Base-by-base conservation (phyloP, 345 rosid species). In the Aegle marmelos region DNA sequence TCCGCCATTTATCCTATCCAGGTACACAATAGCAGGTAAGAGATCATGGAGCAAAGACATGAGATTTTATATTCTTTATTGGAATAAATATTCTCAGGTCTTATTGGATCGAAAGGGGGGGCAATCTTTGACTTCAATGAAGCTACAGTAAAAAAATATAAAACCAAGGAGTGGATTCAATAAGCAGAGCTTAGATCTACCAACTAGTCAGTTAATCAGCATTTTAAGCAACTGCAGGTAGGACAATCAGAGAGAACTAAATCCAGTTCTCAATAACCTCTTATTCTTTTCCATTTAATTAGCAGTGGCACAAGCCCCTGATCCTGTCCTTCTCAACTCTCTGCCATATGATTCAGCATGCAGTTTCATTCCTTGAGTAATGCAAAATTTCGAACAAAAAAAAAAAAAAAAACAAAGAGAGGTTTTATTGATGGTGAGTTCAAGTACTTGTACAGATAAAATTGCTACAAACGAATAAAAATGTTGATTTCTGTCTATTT, bases 1-100 rank as follows among this genome's bases (percentile, higher is more conserved):
- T 92, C 80, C 98, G 85, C 99, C 98, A 96, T 78, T 96, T 96
- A 78, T 96, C 99, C 99, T 96, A 58, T 7, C 5, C 30, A 76
- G 76, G 36, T 65, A 77, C 14, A 22, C 50, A 65, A 64, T 7
- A 64, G 50, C 33, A 48, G 10, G 3, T 31, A 64, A 7, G 41
- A 62, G 14, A 76, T 67, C 22, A 59, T 17, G 41, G 62, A 53
- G 72, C 17, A n/a, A 13, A 50, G 22, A 64, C 19, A 31, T 63
- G 68, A 63, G 2, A 62, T 5, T 6, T 24, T 5, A 11, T 17
- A 68, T 6, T 50, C 28, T 21, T 21, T 27, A 13, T 25, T 54
- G 37, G 17, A 28, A 66, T 27, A 54, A 19, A 59, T 65, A 17
- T 21, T 67, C 22, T 39, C 57, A 66, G 11, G 41, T 22, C 17